These are phyloP conservation scores for Trichophyton simii DNA, from an alignment of 2,329 filamentous ascomycete genomes.

Conservation along the genomic window DNA sequence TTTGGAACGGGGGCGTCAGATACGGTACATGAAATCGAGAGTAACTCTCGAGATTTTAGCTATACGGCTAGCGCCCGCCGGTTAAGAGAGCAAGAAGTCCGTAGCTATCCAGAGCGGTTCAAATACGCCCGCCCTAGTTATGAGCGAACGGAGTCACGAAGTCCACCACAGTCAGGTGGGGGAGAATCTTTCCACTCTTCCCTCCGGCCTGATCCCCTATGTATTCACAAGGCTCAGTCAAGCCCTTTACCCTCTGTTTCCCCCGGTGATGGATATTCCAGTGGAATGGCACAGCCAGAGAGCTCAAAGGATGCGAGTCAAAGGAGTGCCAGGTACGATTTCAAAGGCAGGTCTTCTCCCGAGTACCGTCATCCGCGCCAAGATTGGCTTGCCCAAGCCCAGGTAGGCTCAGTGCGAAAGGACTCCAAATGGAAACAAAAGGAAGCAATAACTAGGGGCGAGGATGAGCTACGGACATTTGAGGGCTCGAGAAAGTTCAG, in stretches of 20 bases:
- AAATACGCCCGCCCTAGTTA: background rate
- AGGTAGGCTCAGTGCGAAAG: background rate
- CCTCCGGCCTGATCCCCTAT: background rate
- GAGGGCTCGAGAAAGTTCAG: background rate
- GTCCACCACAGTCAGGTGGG: background rate
- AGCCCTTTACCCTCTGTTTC: background rate
- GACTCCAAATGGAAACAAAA: background rate
- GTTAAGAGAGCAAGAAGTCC: background rate
- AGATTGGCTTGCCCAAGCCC: background rate
- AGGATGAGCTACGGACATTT: background rate
- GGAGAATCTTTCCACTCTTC: background rate
- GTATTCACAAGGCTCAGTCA: background rate
- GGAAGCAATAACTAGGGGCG: background rate
- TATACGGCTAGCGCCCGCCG: background rate
- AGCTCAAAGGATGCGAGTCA: background rate
- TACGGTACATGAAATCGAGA: background rate
- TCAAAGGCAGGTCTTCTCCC: background rate
- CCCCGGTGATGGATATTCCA: background rate
- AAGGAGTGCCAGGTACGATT: background rate
- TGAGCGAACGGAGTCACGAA: background rate
- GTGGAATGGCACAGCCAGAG: background rate
- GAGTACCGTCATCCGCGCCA: background rate
- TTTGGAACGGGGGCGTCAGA: background rate
- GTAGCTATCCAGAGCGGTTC: background rate
- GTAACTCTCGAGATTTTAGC: background rate